Base-by-base conservation (phyloP, 1,284 basidiomycete species). In the Spongiforma sp. region DNA sequence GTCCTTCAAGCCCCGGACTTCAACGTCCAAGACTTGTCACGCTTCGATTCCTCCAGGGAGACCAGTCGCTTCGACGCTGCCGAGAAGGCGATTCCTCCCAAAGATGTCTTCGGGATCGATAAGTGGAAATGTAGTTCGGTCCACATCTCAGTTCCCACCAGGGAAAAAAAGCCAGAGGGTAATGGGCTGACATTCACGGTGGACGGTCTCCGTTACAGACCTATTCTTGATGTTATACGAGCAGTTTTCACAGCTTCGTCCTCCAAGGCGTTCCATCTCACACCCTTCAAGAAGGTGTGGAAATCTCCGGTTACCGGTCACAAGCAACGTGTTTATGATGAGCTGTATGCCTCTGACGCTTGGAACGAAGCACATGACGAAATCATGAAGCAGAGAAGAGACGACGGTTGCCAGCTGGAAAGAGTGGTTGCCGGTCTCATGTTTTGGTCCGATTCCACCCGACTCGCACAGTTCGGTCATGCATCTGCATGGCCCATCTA, bases 391-490 rank as follows among this genome's bases (percentile, higher is more conserved):
- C 58, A 63, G 7, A 62, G 59, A 1, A 39, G 37, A 4, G 63
- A 67, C 7, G 66, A 73, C 4, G 64, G 58, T 1, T 71, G 68
- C 46, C 64, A 14, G 4, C 55, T 74, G 5, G 69, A 69, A 37
- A 37, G 36, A 37, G 36, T 37, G 36, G 36, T 37, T 37, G 36
- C 36, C 36, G 17, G 36, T 17, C 50, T 80, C 1, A 75, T 80
- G 73, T 68, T 78, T 61, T 79, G 72, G 70, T 82, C 79, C 0
- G 79, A 82, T 61, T 66, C 70, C 0, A 82, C 80, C 1, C 76
- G 77, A 12, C 68, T 82, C 0, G 71, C 77, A 0, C 68, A 69
- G 17, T 81, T 81, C 60, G 77, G 81, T 0, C 65, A 69, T 9
- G 71, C 73, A 1, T 66, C 67, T 2, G 62, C 79, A 0, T 82